Percentiles rank a stretch among this genome's conserved stretches.
Evolutionary conservation across 2,329 filamentous ascomycete species (phyloP).

Genomic region (Nemania sp.): DNA sequence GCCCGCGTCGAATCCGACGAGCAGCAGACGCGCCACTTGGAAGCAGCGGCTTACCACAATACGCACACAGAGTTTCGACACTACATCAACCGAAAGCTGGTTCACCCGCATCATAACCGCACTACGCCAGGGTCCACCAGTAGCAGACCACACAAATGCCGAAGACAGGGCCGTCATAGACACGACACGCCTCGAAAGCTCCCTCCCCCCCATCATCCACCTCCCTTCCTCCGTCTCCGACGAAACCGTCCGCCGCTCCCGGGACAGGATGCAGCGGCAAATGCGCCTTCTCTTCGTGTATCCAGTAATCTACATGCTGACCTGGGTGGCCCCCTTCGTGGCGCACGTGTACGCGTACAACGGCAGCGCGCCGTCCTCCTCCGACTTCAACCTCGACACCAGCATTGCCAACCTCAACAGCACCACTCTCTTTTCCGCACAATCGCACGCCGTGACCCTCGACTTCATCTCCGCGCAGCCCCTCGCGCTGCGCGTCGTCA

Average conservation of each 20-base stretch:
- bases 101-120: constrained; percentile 35
- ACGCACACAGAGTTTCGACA: neutral
- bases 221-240: constrained; percentile 47
- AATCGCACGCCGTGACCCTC: neutral
- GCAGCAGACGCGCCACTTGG: neutral
- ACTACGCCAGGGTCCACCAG: constrained; percentile 31
- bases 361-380: constrained; percentile 57
- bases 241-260: constrained; percentile 54
- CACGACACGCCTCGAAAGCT: constrained; percentile 18
- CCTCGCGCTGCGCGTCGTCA: constrained; percentile 66
- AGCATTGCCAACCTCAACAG: neutral
- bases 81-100: constrained; percentile 29
- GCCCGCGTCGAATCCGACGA: neutral
- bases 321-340: constrained; percentile 80
- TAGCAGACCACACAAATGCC: neutral
- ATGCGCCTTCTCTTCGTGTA: constrained; percentile 81
- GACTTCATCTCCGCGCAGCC: constrained; percentile 55
- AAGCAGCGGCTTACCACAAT: constrained; percentile 8
- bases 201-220: constrained; percentile 33
- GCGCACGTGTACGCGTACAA: constrained; percentile 65
- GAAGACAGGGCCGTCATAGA: neutral
- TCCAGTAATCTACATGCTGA: constrained; percentile 75
- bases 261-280: constrained; percentile 73
- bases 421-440: neutral
- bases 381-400: neutral